These are phyloP conservation scores for Tetradesmus lagerheimii DNA, from an alignment of 139 green algal genomes.

Conservation along the genomic window DNA sequence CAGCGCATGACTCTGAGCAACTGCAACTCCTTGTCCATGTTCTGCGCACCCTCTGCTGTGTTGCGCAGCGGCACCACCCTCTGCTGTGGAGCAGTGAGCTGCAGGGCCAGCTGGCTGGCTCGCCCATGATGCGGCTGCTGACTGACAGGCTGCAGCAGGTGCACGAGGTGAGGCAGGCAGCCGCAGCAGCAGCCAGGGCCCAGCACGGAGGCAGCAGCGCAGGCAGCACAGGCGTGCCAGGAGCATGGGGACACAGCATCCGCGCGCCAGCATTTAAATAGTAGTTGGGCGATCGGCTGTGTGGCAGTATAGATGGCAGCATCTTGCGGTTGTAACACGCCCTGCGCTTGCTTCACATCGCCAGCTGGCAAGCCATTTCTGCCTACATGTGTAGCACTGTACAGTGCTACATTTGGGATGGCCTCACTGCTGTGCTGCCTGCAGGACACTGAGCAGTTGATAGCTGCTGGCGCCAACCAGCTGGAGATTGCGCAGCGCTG, in stretches of 20 bases:
- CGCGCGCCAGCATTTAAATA: background rate
- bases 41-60: background rate
- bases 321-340: background rate
- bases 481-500: slow-evolving; percentile 48
- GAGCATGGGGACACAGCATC: background rate
- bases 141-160: slow-evolving; percentile 58
- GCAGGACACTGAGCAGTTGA: slow-evolving; percentile 53
- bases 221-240: background rate
- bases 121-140: slow-evolving; percentile 52
- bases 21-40: background rate
- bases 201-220: background rate
- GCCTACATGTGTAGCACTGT: no score
- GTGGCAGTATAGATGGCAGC: background rate
- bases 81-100: slow-evolving; percentile 64
- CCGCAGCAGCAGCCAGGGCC: background rate
- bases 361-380: background rate
- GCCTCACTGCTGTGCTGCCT: background rate
- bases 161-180: slow-evolving; percentile 41
- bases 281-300: no score
- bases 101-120: slow-evolving; percentile 56
- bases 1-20: background rate
- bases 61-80: slow-evolving; percentile 60
- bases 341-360: background rate
- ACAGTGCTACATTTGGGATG: background rate
- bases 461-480: slow-evolving; percentile 60